Evolutionary conservation across 2,329 filamentous ascomycete species (phyloP), one percentile per base, ranked within the genome.

Genomic region (Escovopsis weberi): DNA sequence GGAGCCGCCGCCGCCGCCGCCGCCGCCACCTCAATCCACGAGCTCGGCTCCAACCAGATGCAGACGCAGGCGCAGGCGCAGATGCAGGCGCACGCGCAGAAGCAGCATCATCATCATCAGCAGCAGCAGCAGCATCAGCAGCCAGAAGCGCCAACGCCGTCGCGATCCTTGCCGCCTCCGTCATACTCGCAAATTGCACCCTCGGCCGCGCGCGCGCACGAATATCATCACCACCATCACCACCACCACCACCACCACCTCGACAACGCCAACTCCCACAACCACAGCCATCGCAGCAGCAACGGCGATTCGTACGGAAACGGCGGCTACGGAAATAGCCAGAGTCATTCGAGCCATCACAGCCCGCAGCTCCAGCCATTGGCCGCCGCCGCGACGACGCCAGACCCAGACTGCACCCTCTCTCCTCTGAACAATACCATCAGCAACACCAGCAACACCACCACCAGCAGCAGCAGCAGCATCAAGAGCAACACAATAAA

Each of bases 391-490:
- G 12, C 18, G 4, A 38, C 42, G 5, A 11, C 32, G 12, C 34
- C 39, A 35, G 35, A 37, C 26, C n/a, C 23, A 11, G 45, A 46
- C 5, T 28, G 5, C 42, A 44, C 39, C 33, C 47, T 50, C 12
- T 50, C 50, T 41, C 39, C 51, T 41, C 56, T 60, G 47, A 51
- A 56, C 12, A 50, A 55, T n/a, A 33, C 46, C 50, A 43, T 37
- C 45, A 23, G 47, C 45, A 33, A 42, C 40, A 11, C 47, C 48
- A 15, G 50, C 57, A 46, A 53, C 57, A 48, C 48, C 55, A 33
- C 53, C 57, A 39, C 48, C 52, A 39, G 50, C 49, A 53, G n/a
- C 46, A 55, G 9, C 52, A 54, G 9, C n/a, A n/a, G n/a, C n/a
- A n/a, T n/a, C n/a, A n/a, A n/a, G n/a, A n/a, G 9, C 26, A 28